phyloP scores from a whole-genome alignment of 306 rosid species.

The Cicer bijugum region DNA sequence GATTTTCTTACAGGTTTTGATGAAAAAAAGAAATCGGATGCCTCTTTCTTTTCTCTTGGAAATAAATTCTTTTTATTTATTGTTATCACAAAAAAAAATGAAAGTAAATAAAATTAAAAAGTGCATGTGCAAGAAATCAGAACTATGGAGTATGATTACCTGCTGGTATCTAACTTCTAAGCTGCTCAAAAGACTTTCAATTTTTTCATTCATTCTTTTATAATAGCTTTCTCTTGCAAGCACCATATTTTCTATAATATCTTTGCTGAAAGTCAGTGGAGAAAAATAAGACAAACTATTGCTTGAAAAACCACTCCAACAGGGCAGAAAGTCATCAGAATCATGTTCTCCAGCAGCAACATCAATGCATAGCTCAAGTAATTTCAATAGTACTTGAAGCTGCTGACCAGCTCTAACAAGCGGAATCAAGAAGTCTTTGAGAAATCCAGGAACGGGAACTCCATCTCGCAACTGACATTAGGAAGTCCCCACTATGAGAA shows the following conservation, averaged over 20 bases:
- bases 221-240: conserved; percentile 72
- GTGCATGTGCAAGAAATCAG: conserved; percentile 22
- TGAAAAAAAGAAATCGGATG: not conserved
- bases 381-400: conserved; percentile 85
- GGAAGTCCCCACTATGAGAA: conserved; percentile 51
- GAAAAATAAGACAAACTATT: conserved; percentile 55
- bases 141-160: conserved; percentile 55
- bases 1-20: conserved; percentile 13
- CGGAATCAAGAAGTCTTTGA: conserved; percentile 69
- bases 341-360: conserved; percentile 58
- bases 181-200: conserved; percentile 56
- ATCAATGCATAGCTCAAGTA: conserved; percentile 79
- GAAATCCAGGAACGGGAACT: conserved; percentile 80
- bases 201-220: conserved; percentile 71
- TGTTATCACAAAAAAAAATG: conserved; percentile 11
- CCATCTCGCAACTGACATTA: conserved; percentile 75
- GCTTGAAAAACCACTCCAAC: conserved; percentile 81
- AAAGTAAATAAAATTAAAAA: conserved; percentile 34
- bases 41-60: conserved; percentile 15
- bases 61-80: conserved; percentile 16
- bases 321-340: conserved; percentile 77
- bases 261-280: conserved; percentile 69
- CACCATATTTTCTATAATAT: conserved; percentile 60
- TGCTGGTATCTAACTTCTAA: conserved; percentile 71
- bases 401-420: conserved; percentile 96